These are phyloP conservation scores for Monosporascus sp. DNA, from an alignment of 2,329 filamentous ascomycete species.

Conservation along the genomic window DNA sequence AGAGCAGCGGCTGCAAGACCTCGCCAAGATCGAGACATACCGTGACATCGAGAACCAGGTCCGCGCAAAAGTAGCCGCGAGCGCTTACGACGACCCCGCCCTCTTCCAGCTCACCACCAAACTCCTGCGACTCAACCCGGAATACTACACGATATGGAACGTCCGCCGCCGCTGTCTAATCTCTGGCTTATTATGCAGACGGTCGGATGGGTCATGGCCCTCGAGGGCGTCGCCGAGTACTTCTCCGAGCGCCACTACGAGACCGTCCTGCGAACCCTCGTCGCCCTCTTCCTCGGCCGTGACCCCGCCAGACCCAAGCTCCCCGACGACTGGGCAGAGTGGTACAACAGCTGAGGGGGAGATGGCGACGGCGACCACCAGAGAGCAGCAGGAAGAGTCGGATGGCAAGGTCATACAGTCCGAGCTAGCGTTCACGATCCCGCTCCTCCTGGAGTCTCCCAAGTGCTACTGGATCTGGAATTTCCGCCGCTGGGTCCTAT, in stretches of 20 bases:
- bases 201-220: slow-evolving; percentile 37
- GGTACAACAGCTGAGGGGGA: slow-evolving; percentile 43
- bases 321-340: slow-evolving; percentile 48
- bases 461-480: slow-evolving; percentile 99
- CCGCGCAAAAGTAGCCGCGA: slow-evolving; percentile 51
- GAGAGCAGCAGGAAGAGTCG: slow-evolving; percentile 6
- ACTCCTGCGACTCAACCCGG: slow-evolving; percentile 71
- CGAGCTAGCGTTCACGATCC: slow-evolving; percentile 79
- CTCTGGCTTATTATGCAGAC: slow-evolving; percentile 52
- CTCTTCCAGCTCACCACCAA: slow-evolving; percentile 66
- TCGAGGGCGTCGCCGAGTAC: slow-evolving; percentile 51
- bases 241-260: slow-evolving; percentile 51
- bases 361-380: too few relatives aligned
- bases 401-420: slow-evolving; percentile 54
- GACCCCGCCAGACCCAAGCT: slow-evolving; percentile 42
- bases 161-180: slow-evolving; percentile 68
- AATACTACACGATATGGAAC: slow-evolving; percentile 92
- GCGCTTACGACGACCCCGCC: slow-evolving; percentile 42
- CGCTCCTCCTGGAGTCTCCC: slow-evolving; percentile 76
- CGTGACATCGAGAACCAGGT: slow-evolving; percentile 64
- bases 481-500: slow-evolving; percentile 80
- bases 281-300: slow-evolving; percentile 46
- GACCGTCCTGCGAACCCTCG: slow-evolving; percentile 58
- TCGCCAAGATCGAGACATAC: slow-evolving; percentile 72
- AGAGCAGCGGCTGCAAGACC: slow-evolving; percentile 65